phyloP scores from a whole-genome alignment of 352 stramenopile genomes.

The Globisporangium irregulare region DNA sequence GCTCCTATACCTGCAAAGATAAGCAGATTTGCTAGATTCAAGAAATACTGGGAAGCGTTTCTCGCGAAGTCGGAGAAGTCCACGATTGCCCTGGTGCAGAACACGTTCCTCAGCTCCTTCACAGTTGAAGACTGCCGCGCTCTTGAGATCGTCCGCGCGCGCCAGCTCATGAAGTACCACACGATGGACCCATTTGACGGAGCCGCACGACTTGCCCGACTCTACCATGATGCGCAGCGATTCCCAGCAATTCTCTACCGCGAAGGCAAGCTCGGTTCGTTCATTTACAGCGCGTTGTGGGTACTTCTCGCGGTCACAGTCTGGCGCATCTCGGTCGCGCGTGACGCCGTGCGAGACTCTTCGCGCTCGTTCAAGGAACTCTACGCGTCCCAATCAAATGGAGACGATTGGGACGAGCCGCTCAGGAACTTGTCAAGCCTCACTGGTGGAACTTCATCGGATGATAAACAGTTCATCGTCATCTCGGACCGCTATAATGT shows the following conservation, averaged over 20 bases:
- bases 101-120: neutral
- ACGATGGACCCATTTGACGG: slow-evolving; percentile 35
- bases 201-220: slow-evolving; percentile 15
- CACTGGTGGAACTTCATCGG: neutral
- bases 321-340: slow-evolving; percentile 28
- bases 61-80: neutral
- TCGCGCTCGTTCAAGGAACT: slow-evolving; percentile 23
- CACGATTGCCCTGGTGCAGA: slow-evolving; percentile 3
- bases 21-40: neutral
- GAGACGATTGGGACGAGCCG: slow-evolving; percentile 8
- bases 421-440: neutral
- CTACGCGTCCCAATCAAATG: slow-evolving; percentile 15
- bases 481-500: slow-evolving; percentile 5
- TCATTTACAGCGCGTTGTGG: slow-evolving; percentile 19
- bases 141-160: slow-evolving; percentile 18
- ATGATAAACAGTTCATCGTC: neutral
- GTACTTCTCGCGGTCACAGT: slow-evolving; percentile 22
- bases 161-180: slow-evolving; percentile 24
- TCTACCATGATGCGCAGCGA: slow-evolving; percentile 21
- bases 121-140: slow-evolving; percentile 13
- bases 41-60: neutral
- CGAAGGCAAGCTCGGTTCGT: slow-evolving; percentile 14
- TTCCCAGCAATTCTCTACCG: slow-evolving; percentile 19
- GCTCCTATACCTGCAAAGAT: neutral
- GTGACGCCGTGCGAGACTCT: slow-evolving; percentile 27